phyloP scores from a whole-genome alignment of 164 flowering plant species.

The Piper betle region DNA sequence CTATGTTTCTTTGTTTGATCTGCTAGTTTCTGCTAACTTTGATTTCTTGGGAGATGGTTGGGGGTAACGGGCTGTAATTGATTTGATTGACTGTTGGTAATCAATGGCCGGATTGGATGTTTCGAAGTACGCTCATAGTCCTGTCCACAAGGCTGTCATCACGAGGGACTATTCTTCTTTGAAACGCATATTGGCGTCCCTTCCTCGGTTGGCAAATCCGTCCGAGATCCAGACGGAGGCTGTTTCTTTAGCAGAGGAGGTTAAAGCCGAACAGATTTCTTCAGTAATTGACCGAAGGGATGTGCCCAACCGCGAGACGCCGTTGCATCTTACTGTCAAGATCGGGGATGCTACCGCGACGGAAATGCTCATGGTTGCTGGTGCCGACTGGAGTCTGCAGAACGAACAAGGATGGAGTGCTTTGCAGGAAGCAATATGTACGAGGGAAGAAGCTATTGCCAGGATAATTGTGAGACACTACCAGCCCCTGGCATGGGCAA shows the following conservation, averaged over 20 bases:
- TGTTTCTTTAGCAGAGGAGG: slow-evolving; percentile 49
- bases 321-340: slow-evolving; percentile 79
- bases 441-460: slow-evolving; percentile 53
- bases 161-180: slow-evolving; percentile 45
- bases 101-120: slow-evolving; percentile 35
- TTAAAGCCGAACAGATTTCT: slow-evolving; percentile 60
- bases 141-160: slow-evolving; percentile 56
- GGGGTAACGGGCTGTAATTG: slow-evolving; percentile 4
- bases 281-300: slow-evolving; percentile 63
- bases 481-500: slow-evolving; percentile 86
- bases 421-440: slow-evolving; percentile 79
- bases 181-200: slow-evolving; percentile 38
- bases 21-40: not conserved
- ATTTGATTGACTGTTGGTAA: slow-evolving; percentile 4
- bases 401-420: slow-evolving; percentile 87
- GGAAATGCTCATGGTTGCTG: slow-evolving; percentile 76
- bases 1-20: not conserved
- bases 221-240: slow-evolving; percentile 46
- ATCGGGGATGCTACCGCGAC: slow-evolving; percentile 49
- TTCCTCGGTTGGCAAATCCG: slow-evolving; percentile 51
- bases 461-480: slow-evolving; percentile 64
- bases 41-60: not conserved
- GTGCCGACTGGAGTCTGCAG: slow-evolving; percentile 80
- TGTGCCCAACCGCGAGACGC: slow-evolving; percentile 73
- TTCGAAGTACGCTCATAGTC: slow-evolving; percentile 51